These are phyloP conservation scores for Phytophthora lateralis DNA, from an alignment of 352 stramenopile genomes.

Conservation along the genomic window DNA sequence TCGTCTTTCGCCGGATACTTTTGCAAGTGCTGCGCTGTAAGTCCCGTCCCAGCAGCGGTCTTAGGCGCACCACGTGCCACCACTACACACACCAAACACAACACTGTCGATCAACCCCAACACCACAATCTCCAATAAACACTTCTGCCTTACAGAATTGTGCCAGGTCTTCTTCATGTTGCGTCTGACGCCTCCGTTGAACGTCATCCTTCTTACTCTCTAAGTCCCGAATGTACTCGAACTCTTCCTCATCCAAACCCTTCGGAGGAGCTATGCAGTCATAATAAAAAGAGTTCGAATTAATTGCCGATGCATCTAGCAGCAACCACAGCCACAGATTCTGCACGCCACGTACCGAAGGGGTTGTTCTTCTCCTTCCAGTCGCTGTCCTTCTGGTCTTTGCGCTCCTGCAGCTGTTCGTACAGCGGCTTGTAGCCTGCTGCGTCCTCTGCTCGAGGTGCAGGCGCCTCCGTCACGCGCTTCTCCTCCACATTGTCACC, in stretches of 20 bases:
- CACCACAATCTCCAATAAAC: not conserved
- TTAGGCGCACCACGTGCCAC: constrained; percentile 60
- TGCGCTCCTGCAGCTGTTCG: constrained; percentile 80
- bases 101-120: constrained; percentile 2
- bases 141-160: constrained; percentile 56
- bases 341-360: constrained; percentile 61
- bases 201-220: constrained; percentile 60
- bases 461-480: constrained; percentile 73
- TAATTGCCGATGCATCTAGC: too few relatives aligned
- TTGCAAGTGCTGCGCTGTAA: constrained; percentile 39
- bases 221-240: constrained; percentile 80
- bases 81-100: constrained; percentile 35
- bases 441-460: constrained; percentile 41
- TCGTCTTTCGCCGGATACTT: constrained; percentile 40
- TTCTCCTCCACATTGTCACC: constrained; percentile 87
- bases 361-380: constrained; percentile 92
- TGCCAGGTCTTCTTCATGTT: constrained; percentile 77
- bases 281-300: not conserved
- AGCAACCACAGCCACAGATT: not conserved
- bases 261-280: constrained; percentile 69
- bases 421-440: constrained; percentile 77
- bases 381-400: constrained; percentile 82
- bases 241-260: constrained; percentile 85
- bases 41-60: constrained; percentile 2
- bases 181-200: constrained; percentile 55